Evolutionary conservation across 306 rosid genomes (phyloP), one percentile per base, ranked within the genome.

Genomic region (Lathyrus oleraceus): DNA sequence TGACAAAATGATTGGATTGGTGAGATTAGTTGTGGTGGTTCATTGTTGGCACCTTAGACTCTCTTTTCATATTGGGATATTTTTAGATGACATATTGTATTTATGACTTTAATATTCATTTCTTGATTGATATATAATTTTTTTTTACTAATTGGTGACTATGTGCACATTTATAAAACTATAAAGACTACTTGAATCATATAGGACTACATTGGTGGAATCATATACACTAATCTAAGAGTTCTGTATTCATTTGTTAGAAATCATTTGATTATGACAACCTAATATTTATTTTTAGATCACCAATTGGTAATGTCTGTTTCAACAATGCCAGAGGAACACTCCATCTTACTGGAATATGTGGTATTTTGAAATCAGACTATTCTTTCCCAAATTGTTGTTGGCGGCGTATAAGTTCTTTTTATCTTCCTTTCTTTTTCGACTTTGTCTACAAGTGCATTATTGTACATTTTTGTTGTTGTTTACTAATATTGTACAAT

Each of bases 21-120:
- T 84, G 78, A 70, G 80, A 78, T 75, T 81, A 76, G 80, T 74
- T 71, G 75, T 45, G 82, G 78, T 81, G 61, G 91, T 72, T 81
- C 61, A 61, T 74, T 60, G 87, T 84, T 88, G 92, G 86, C 80
- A 81, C 54, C 78, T 61, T 78, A 39, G 63, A 65, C 80, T 36
- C 23, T 36, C 47, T 73, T 71, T 74, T 27, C 44, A 17, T 45
- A 39, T 51, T 51, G 8, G 30, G 38, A 30, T 66, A 49, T 57
- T 28, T 71, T 36, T 11, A 28, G n/a, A 11, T 47, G 69, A 69
- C 74, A 72, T 61, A 5, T 9, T 35, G 10, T 35, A 35, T 35
- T 35, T 35, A 28, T 10, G 28, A 13, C 36, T 27, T 76, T 35
- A 8, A 71, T 19, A n/a, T n/a, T n/a, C n/a, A n/a, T n/a, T n/a